A percentile compares a stretch with the other conserved stretches of the same genome.
Conservation (phyloP, 2,329 filamentous ascomycete species). For the Pestalotiopsis sp. region DNA sequence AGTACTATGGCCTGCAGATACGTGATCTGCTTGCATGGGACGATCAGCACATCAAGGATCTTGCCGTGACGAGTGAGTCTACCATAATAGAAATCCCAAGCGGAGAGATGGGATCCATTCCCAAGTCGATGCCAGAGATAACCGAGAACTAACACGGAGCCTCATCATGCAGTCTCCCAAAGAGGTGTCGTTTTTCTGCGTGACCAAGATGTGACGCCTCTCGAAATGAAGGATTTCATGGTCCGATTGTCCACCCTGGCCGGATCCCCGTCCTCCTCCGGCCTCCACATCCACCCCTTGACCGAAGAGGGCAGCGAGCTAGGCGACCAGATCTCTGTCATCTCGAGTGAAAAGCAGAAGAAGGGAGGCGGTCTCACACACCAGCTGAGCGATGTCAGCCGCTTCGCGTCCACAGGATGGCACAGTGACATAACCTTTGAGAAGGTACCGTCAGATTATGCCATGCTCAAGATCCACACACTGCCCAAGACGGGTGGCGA, state of each 20-base stretch:
- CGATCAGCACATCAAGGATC: slow-evolving; percentile 22
- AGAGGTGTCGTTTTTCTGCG: slow-evolving; percentile 54
- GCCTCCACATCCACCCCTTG: slow-evolving; percentile 58
- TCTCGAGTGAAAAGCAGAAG: slow-evolving; percentile 58
- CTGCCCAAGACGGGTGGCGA: slow-evolving; percentile 51
- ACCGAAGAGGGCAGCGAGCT: slow-evolving; percentile 55
- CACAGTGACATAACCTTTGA: slow-evolving; percentile 60
- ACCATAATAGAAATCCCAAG: neutral
- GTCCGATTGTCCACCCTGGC: slow-evolving; percentile 45
- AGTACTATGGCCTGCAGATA: slow-evolving; percentile 35
- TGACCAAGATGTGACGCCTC: slow-evolving; percentile 47
- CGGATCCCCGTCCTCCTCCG: slow-evolving; percentile 50
- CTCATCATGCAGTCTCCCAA: slow-evolving; percentile 40
- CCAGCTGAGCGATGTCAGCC: slow-evolving; percentile 51
- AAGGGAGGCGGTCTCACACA: slow-evolving; percentile 56
- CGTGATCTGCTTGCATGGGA: slow-evolving; percentile 29
- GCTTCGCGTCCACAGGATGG: slow-evolving; percentile 51
- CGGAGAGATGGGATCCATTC: neutral
- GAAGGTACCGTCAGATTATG: slow-evolving; percentile 55
- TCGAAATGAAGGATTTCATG: slow-evolving; percentile 48
- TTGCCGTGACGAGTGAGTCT: slow-evolving; percentile 31
- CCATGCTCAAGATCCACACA: slow-evolving; percentile 52
- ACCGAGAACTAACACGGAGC: neutral
- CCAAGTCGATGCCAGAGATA: neutral
- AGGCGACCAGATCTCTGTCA: slow-evolving; percentile 59